A percentile compares a stretch with the other conserved stretches of the same genome.
These are phyloP conservation scores for Letharia lupina DNA, from an alignment of 495 filamentous ascomycete species.

Conservation along the genomic window DNA sequence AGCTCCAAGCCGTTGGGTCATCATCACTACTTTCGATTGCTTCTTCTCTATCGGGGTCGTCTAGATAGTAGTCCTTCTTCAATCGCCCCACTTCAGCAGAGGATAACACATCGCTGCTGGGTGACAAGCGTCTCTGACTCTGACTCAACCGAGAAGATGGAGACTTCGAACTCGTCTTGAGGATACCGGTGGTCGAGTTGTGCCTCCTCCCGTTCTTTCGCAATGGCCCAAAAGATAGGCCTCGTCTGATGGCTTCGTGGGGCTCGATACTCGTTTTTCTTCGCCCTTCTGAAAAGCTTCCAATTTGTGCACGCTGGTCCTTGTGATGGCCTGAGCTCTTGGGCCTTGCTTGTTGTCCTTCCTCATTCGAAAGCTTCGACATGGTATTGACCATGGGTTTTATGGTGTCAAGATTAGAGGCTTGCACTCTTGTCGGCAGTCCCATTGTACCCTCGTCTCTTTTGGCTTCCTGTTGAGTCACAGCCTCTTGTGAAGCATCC, in stretches of 20 bases:
- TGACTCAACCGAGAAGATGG: conserved; percentile 45
- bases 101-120: conserved; percentile 34
- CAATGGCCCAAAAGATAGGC: conserved; percentile 15
- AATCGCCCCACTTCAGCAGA: conserved; percentile 49
- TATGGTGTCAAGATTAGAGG: background rate
- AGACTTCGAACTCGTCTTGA: conserved; percentile 54
- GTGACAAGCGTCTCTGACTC: conserved; percentile 48
- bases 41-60: conserved; percentile 51
- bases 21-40: conserved; percentile 46
- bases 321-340: background rate
- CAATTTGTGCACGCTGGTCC: background rate
- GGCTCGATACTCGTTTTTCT: conserved; percentile 5
- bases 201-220: conserved; percentile 34
- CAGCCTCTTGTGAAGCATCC: background rate
- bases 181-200: conserved; percentile 40
- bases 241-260: conserved; percentile 20
- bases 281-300: background rate
- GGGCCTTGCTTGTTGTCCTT: background rate
- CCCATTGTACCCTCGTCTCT: background rate
- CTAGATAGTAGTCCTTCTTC: conserved; percentile 59
- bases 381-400: background rate
- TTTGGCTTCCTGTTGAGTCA: background rate
- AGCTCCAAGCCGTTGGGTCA: conserved; percentile 34
- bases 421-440: background rate
- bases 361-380: background rate